Percentiles rank a stretch among this genome's conserved stretches.
phyloP scores from a whole-genome alignment of 2,329 filamentous ascomycete genomes.

The Amauroascus verrucosus region DNA sequence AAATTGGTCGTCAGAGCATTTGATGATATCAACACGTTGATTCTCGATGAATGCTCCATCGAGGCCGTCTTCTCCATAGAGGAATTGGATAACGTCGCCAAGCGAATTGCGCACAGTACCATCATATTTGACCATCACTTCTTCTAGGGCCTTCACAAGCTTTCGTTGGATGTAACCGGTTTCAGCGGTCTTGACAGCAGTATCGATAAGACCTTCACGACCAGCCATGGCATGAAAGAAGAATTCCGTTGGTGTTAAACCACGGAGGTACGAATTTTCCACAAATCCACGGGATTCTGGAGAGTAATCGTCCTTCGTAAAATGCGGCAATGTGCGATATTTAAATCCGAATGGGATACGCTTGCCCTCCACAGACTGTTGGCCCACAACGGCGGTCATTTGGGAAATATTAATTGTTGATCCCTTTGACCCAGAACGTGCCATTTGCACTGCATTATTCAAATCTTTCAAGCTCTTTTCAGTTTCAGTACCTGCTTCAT shows the following conservation, averaged over 20 bases:
- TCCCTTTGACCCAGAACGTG: conserved; percentile 92
- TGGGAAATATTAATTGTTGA: conserved; percentile 99
- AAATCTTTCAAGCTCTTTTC: conserved; percentile 86
- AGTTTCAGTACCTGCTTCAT: conserved; percentile 85
- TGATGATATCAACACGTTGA: conserved; percentile 78
- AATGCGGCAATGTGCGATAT: conserved; percentile 91
- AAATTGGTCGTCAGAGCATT: conserved; percentile 66
- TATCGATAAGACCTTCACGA: conserved; percentile 99
- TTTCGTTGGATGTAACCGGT: conserved; percentile 98
- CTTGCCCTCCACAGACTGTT: conserved; percentile 96
- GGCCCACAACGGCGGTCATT: conserved; percentile 95
- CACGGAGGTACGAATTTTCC: conserved; percentile 95
- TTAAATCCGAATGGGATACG: conserved; percentile 99
- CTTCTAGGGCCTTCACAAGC: conserved; percentile 94
- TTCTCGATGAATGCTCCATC: conserved; percentile 91
- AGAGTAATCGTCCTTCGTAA: conserved; percentile 98
- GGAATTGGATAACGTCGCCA: conserved; percentile 91
- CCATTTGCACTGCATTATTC: conserved; percentile 96
- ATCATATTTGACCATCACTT: conserved; percentile 95
- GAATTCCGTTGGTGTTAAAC: conserved; percentile 89
- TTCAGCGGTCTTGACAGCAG: conserved; percentile 97
- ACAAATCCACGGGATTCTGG: conserved; percentile 95
- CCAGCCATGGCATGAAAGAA: conserved; percentile 99
- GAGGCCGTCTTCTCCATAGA: conserved; percentile 94
- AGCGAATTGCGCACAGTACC: conserved; percentile 94